Conservation (phyloP, 257 asterid species). For the Schizonepeta tenuifolia region DNA sequence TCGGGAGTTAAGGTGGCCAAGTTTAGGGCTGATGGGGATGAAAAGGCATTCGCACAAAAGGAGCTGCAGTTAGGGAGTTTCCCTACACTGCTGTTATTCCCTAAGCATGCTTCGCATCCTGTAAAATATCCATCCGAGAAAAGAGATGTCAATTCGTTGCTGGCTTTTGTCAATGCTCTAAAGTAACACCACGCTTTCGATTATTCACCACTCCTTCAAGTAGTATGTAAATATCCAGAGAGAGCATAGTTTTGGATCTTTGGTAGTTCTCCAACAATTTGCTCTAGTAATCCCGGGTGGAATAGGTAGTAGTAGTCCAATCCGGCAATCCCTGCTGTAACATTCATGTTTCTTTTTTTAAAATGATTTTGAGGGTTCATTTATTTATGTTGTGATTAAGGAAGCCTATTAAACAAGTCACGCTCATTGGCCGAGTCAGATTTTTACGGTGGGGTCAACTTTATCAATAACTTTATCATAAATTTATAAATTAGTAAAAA, state of each 20-base stretch:
- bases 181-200: neutral
- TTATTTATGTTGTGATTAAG: too few species aligned
- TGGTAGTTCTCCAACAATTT: neutral
- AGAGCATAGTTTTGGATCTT: neutral
- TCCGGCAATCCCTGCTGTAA: neutral
- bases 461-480: too few species aligned
- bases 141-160: slow-evolving; percentile 77
- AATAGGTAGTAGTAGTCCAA: neutral
- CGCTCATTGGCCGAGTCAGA: too few species aligned
- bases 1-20: slow-evolving; percentile 80
- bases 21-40: slow-evolving; percentile 85
- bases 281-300: neutral
- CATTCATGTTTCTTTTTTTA: neutral
- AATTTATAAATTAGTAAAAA: too few species aligned
- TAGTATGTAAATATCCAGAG: neutral
- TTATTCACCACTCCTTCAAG: neutral
- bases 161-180: slow-evolving; percentile 74
- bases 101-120: slow-evolving; percentile 64
- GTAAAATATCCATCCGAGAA: slow-evolving; percentile 79
- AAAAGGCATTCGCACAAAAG: slow-evolving; percentile 69
- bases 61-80: slow-evolving; percentile 76
- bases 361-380: too few species aligned
- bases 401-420: too few species aligned
- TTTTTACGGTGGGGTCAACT: too few species aligned
- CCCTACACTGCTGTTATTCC: slow-evolving; percentile 78